These are phyloP conservation scores for Komagataella mondaviorum DNA, from an alignment of 805 yeast genomes.

Conservation along the genomic window DNA sequence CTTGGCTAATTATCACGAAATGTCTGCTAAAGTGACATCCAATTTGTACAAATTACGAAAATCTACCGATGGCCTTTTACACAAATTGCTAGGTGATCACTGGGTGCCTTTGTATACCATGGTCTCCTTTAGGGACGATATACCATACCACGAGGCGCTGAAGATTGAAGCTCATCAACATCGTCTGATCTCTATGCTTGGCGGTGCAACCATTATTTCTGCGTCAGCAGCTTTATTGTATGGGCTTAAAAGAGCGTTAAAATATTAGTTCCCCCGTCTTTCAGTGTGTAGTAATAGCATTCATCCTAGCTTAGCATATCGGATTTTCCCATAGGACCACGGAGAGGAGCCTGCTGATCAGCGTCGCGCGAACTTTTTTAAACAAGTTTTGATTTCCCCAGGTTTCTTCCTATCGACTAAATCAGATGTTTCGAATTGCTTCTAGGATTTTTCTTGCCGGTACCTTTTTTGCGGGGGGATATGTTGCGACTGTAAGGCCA, in stretches of 20 bases:
- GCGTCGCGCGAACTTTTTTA: not conserved
- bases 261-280: not conserved
- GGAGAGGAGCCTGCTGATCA: too few species aligned
- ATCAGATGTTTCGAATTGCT: not conserved
- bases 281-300: not conserved
- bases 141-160: constrained; percentile 61
- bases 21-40: constrained; percentile 71
- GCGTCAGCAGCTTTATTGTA: not conserved
- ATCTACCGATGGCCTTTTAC: constrained; percentile 50
- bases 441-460: not conserved
- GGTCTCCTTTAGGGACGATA: constrained; percentile 83
- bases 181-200: constrained; percentile 22
- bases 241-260: not conserved
- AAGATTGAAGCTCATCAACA: constrained; percentile 40
- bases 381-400: not conserved
- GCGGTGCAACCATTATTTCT: not conserved
- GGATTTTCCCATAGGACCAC: not conserved
- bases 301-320: not conserved
- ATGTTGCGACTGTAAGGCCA: constrained; percentile 14
- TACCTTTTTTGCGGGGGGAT: constrained; percentile 14
- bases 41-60: constrained; percentile 50
- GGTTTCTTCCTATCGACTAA: too few species aligned
- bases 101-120: constrained; percentile 88
- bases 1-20: constrained; percentile 69
- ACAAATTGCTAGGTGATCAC: constrained; percentile 38